phyloP scores from a whole-genome alignment of 73 alveolate species.

The Paramecium pentaurelia region DNA sequence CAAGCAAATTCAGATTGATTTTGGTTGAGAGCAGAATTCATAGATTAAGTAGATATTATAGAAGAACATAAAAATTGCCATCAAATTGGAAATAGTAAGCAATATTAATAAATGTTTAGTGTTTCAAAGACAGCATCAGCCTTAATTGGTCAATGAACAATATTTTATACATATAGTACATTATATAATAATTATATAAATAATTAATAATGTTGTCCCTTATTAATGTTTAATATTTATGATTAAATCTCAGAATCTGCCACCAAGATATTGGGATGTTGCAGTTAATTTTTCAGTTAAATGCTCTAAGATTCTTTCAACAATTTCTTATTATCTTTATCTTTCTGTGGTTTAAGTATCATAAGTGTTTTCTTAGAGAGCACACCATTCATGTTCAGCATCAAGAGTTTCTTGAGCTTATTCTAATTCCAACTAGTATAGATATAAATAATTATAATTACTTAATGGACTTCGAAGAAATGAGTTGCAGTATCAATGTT shows the following conservation, averaged over 20 bases:
- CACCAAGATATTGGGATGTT: slow-evolving; percentile 43
- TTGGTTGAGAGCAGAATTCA: slow-evolving; percentile 97
- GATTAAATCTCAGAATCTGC: slow-evolving; percentile 47
- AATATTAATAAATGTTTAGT: neutral
- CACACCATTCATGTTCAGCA: slow-evolving; percentile 43
- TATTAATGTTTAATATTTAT: neutral
- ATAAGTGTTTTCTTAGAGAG: neutral
- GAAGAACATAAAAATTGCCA: slow-evolving; percentile 90
- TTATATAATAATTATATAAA: neutral
- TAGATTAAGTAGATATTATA: slow-evolving; percentile 97
- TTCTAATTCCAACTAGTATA: slow-evolving; percentile 17
- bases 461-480: slow-evolving; percentile 39
- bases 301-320: slow-evolving; percentile 22
- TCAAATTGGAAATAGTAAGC: slow-evolving; percentile 92
- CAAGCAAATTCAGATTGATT: slow-evolving; percentile 95
- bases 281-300: slow-evolving; percentile 43
- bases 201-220: neutral
- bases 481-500: slow-evolving; percentile 35
- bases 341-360: slow-evolving; percentile 4
- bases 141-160: slow-evolving; percentile 10
- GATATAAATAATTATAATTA: neutral
- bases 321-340: slow-evolving; percentile 11
- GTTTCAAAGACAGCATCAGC: slow-evolving; percentile 49
- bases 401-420: slow-evolving; percentile 38
- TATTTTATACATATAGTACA: neutral